These are phyloP conservation scores for Camelina hispida DNA, from an alignment of 345 rosid species.

Conservation along the genomic window DNA sequence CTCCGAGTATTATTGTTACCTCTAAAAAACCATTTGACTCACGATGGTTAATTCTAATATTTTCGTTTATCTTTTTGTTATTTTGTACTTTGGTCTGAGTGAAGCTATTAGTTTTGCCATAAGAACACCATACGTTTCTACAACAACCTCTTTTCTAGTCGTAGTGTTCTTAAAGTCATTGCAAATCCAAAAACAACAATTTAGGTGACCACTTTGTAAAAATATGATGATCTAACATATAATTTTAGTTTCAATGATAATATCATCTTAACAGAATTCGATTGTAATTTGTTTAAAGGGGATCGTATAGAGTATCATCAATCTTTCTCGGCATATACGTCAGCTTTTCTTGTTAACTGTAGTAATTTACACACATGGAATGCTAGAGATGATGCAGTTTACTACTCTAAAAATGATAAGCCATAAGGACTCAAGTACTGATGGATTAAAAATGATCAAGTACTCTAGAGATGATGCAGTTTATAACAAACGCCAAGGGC, in stretches of 20 bases:
- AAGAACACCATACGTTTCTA: constrained; percentile 9
- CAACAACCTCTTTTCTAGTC: constrained; percentile 5
- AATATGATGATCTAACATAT: neutral
- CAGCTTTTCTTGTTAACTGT: neutral
- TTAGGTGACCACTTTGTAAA: constrained; percentile 8
- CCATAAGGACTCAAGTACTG: neutral
- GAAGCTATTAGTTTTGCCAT: neutral
- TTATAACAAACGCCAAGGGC: too few relatives aligned
- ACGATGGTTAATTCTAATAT: neutral
- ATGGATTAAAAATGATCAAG: constrained; percentile 1
- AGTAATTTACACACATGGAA: constrained; percentile 6
- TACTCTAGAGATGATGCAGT: too few relatives aligned
- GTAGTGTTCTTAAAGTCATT: constrained; percentile 21
- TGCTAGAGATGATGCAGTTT: constrained; percentile 19
- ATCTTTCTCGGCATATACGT: neutral
- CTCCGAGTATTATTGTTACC: too few relatives aligned
- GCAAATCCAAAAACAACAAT: constrained; percentile 9
- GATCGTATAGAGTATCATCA: neutral
- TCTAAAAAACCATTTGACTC: too few relatives aligned
- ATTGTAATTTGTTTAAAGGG: constrained; percentile 4
- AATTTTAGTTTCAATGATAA: constrained; percentile 26
- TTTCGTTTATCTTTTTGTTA: neutral
- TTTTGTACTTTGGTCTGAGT: neutral
- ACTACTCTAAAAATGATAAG: neutral
- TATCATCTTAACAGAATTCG: neutral